These are phyloP conservation scores for Verbascum thapsus DNA, from an alignment of 257 asterid species.

Conservation along the genomic window DNA sequence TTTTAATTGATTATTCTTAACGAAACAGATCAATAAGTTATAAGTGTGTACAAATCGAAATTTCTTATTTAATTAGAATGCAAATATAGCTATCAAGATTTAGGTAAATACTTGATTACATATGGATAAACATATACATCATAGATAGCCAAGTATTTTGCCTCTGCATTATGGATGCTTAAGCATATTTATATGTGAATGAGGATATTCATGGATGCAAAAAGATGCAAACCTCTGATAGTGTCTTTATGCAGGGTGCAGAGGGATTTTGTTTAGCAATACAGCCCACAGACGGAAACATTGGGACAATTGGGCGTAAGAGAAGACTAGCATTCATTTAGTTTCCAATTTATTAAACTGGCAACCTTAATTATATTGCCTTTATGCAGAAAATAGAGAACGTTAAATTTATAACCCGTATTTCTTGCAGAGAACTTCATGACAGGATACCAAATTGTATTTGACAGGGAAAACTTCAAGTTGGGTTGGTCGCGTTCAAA, in stretches of 20 bases:
- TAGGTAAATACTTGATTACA: too few relatives aligned
- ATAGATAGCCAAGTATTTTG: slow-evolving; percentile 15
- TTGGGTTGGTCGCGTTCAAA: slow-evolving; percentile 78
- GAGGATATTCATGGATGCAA: slow-evolving; percentile 6
- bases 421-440: slow-evolving; percentile 81
- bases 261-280: slow-evolving; percentile 87
- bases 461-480: slow-evolving; percentile 72
- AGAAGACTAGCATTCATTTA: slow-evolving; percentile 20
- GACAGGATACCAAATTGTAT: slow-evolving; percentile 77
- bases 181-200: slow-evolving; percentile 25
- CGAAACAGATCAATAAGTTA: too few relatives aligned
- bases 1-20: too few relatives aligned
- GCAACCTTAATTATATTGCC: slow-evolving; percentile 5
- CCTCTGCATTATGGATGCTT: slow-evolving; percentile 20
- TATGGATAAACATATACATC: slow-evolving; percentile 1
- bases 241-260: slow-evolving; percentile 64
- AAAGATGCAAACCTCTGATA: slow-evolving; percentile 29
- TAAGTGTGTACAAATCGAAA: too few relatives aligned
- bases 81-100: too few relatives aligned
- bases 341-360: slow-evolving; percentile 16
- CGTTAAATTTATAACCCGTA: not conserved
- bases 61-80: too few relatives aligned
- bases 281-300: slow-evolving; percentile 51
- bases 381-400: slow-evolving; percentile 17
- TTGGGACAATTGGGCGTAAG: slow-evolving; percentile 94